Conservation (phyloP, 177 flowering plant species). For the Vitis hybrid region DNA sequence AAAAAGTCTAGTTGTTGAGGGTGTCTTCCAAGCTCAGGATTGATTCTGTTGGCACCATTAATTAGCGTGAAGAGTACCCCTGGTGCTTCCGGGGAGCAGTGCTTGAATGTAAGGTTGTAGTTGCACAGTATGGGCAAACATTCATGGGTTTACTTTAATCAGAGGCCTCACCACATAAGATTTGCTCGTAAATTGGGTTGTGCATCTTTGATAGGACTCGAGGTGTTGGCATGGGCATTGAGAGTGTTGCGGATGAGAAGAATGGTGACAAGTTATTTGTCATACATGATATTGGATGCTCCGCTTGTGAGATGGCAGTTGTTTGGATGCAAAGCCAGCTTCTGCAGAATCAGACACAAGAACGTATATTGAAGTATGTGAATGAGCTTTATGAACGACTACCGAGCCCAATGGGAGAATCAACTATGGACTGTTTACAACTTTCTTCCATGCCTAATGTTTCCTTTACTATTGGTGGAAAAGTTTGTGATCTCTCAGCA, state of each 20-base stretch:
- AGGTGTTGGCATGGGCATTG: no score
- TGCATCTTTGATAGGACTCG: no score
- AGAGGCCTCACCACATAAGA: no score
- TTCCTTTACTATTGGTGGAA: conserved; percentile 65
- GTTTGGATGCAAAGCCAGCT: conserved; percentile 64
- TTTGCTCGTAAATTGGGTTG: no score
- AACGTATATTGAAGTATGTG: conserved; percentile 43
- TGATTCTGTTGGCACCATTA: no score
- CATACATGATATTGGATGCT: conserved; percentile 41
- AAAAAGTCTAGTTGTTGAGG: no score
- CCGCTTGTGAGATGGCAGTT: conserved; percentile 74
- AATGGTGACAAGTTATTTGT: conserved; percentile 28
- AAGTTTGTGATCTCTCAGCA: conserved; percentile 50
- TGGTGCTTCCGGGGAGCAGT: no score
- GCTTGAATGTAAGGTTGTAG: no score
- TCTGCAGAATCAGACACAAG: conserved; percentile 51
- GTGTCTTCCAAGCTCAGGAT: no score
- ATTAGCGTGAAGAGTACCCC: no score
- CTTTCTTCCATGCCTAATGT: conserved; percentile 54
- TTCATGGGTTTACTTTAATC: no score
- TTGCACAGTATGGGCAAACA: no score
- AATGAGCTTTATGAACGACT: conserved; percentile 65
- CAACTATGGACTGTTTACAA: conserved; percentile 54
- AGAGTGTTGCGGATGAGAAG: conserved; percentile 9
- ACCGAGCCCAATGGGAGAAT: conserved; percentile 63